phyloP scores from a whole-genome alignment of 495 filamentous ascomycete genomes.

The Aspergillus homomorphus region DNA sequence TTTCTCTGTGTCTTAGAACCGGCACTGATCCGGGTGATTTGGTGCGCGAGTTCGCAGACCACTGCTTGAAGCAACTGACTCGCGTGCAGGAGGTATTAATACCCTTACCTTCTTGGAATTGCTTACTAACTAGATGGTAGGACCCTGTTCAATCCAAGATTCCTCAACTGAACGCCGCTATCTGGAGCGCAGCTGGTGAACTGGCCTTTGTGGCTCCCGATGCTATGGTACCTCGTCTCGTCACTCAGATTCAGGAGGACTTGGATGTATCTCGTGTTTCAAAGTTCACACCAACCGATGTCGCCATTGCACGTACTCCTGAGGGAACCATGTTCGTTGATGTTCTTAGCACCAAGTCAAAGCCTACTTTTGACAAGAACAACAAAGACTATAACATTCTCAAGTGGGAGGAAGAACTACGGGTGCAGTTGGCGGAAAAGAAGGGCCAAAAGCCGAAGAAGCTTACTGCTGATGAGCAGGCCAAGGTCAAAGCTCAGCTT shows the following conservation, averaged over 20 bases:
- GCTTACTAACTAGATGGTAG: constrained; percentile 7
- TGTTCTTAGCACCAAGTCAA: constrained; percentile 75
- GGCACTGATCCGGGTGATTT: constrained; percentile 79
- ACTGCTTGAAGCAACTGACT: constrained; percentile 49
- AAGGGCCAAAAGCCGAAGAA: constrained; percentile 88
- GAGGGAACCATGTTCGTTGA: constrained; percentile 87
- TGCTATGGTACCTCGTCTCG: constrained; percentile 68
- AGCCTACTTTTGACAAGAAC: constrained; percentile 71
- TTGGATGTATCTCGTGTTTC: constrained; percentile 63
- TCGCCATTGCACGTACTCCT: constrained; percentile 83
- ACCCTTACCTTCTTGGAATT: background rate
- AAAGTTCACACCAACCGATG: constrained; percentile 76
- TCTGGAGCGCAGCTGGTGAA: constrained; percentile 78
- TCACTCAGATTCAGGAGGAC: constrained; percentile 68
- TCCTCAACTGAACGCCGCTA: constrained; percentile 58
- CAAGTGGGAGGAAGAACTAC: constrained; percentile 95
- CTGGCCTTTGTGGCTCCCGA: constrained; percentile 92
- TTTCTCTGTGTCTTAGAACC: constrained; percentile 73
- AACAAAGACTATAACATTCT: constrained; percentile 89
- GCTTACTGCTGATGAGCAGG: constrained; percentile 79
- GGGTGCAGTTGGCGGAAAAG: constrained; percentile 83
- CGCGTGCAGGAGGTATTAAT: constrained; percentile 30
- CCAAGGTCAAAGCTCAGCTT: constrained; percentile 87
- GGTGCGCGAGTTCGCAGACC: constrained; percentile 47
- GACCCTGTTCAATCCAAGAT: constrained; percentile 42